Evolutionary conservation across 1,284 basidiomycete species (phyloP), one percentile per base, ranked within the genome.

Genomic region (Trichosporon sp.): DNA sequence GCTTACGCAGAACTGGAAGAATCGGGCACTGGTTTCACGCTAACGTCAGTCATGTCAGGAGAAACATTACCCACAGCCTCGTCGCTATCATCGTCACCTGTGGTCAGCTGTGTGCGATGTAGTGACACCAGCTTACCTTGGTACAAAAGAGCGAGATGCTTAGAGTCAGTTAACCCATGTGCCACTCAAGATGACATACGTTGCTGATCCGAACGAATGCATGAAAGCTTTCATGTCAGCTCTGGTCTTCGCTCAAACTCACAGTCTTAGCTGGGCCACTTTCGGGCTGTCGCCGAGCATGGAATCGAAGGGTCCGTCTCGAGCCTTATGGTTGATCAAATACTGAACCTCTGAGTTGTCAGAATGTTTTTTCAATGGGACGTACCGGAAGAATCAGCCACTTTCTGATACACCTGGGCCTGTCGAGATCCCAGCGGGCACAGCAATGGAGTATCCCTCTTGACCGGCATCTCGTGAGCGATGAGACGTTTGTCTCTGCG

Each of bases 401-500:
- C 71, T 2, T 73, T 67, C 27, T 71, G 69, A 70, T 84, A 84
- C 0, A 80, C 81, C 2, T 66, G 52, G 7, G 77, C 73, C 67
- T 84, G 83, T 0, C 75, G 70, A 0, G 60, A 40, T 0, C 80
- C 81, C 21, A 84, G 70, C 1, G 82, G 82, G 57, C 83, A 84
- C 36, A 84, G 81, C 5, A 83, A 79, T 13, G 83, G 75, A 64
- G 81, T 68, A 67, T 84, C 83, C 7, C 74, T 75, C 73, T 84
- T 84, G 57, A 67, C 70, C 0, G 83, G 83, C 2, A 84, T 77
- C 69, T 80, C 78, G 21, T 78, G 58, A 4, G 78, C 78, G 25
- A 83, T 82, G 19, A 82, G 69, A 2, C 74, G 70, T 67, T 83
- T 83, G 52, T 82, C 82, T 29, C 83, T 71, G 3, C 83, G 76